A percentile compares a stretch with the other conserved stretches of the same genome.
phyloP scores from a whole-genome alignment of 2,329 filamentous ascomycete genomes.

The Ilyonectria destructans region DNA sequence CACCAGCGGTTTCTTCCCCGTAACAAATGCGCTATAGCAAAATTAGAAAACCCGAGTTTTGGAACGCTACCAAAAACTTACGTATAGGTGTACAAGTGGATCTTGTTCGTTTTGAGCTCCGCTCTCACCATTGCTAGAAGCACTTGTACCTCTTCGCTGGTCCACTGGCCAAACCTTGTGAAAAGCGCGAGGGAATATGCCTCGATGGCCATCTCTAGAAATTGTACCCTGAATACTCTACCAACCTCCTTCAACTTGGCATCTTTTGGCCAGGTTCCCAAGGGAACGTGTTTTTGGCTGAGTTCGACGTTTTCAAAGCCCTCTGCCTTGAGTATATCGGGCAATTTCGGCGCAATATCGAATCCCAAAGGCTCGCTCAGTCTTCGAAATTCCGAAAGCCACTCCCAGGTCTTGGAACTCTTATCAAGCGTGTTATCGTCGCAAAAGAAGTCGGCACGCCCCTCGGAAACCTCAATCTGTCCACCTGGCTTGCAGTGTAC shows the following conservation, averaged over 20 bases:
- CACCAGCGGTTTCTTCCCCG: conserved; percentile 8
- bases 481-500: conserved; percentile 37
- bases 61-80: conserved; percentile 18
- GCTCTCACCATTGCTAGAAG: conserved; percentile 44
- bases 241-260: conserved; percentile 55
- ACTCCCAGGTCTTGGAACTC: conserved; percentile 38
- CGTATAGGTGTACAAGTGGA: conserved; percentile 47
- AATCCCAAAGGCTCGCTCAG: conserved; percentile 42
- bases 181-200: conserved; percentile 46
- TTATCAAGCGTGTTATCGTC: conserved; percentile 44
- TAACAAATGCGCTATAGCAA: conserved; percentile 9
- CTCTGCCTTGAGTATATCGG: conserved; percentile 36
- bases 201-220: conserved; percentile 41
- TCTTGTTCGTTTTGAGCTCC: conserved; percentile 45
- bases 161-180: conserved; percentile 44
- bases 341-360: conserved; percentile 40
- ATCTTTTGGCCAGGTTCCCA: conserved; percentile 61
- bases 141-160: conserved; percentile 44
- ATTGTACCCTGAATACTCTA: conserved; percentile 43
- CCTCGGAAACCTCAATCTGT: conserved; percentile 38
- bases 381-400: conserved; percentile 44
- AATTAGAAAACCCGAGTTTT: not conserved
- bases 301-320: conserved; percentile 53
- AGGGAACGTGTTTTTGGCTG: conserved; percentile 53
- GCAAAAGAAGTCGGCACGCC: conserved; percentile 44